These are phyloP conservation scores for Halteria grandinella DNA, from an alignment of 73 alveolate genomes.

Conservation along the genomic window DNA sequence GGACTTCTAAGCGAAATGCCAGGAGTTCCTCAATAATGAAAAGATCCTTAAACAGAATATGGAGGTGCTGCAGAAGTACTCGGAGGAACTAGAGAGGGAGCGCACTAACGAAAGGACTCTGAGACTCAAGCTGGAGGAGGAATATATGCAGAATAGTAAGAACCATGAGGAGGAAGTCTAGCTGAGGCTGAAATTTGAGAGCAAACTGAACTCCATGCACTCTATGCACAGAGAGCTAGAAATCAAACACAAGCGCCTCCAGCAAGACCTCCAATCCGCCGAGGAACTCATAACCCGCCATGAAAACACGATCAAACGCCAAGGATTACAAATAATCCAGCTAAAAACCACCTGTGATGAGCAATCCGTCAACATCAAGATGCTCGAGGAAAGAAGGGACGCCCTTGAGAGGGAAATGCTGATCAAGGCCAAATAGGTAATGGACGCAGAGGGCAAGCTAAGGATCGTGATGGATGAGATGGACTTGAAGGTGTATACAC, in stretches of 20 bases:
- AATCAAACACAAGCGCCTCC: conserved; percentile 7
- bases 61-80: neutral
- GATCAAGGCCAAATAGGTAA: conserved; percentile 1
- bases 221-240: conserved; percentile 61
- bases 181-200: conserved; percentile 53
- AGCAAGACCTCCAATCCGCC: neutral
- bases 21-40: conserved; percentile 8
- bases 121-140: conserved; percentile 35
- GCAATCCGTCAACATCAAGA: conserved; percentile 12
- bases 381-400: neutral
- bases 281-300: neutral
- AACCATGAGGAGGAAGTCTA: conserved; percentile 62
- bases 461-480: conserved; percentile 7
- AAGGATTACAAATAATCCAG: conserved; percentile 23
- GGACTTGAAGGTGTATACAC: neutral
- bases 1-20: conserved; percentile 2
- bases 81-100: conserved; percentile 3
- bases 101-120: neutral
- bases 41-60: neutral
- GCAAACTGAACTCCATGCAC: conserved; percentile 55
- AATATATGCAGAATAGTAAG: conserved; percentile 15
- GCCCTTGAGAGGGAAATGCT: neutral
- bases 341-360: neutral
- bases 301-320: neutral
- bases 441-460: neutral